Base-by-base conservation (phyloP, 1,284 basidiomycete species). In the Caloboletus firmus region DNA sequence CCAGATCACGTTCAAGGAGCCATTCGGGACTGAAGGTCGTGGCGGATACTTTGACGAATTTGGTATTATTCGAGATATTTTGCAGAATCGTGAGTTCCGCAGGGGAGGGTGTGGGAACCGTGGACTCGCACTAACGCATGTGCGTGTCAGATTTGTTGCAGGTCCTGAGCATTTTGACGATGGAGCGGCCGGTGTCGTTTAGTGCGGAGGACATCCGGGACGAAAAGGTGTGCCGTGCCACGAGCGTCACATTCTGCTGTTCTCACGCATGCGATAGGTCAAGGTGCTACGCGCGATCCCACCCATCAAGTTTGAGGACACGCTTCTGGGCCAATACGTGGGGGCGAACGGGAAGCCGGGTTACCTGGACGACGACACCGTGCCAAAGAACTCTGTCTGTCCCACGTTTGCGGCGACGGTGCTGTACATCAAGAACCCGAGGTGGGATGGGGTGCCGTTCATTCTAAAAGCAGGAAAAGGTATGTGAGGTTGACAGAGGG, bases 11-110 rank as follows among this genome's bases (percentile, higher is more conserved):
- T 97, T 98, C 85, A 98, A 98, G 78, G 95, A 98, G 76, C 91
- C 94, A 11, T 96, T 98, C 69, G 95, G 95, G 37, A 98, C 95
- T 46, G 95, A 98, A 73, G 95, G 95, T 37, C 91, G 95, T 63
- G 95, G 95, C 36, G 95, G 95, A 26, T 98, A 98, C 82, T 98
- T 98, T 78, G 95, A 98, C 74, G 95, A 97, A 75, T 98, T 97
- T 75, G 95, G 95, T 58, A 96, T 98, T 72, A 95, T 98, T 72
- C 89, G 95, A 70, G 95, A 98, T 73, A 82, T 98, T 58, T 80
- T 95, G 68, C 95, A 98, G 78, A 98, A 98, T 77, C 95, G 94
- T 96, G 72, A 76, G 93, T 82, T 13, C 12, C 18, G 8, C 8
- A 24, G 10, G 37, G 42, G 22, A 20, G 10, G 44, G 48, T 44